Percentiles rank a stretch among this genome's conserved stretches.
phyloP scores from a whole-genome alignment of 306 rosid species.

The Malus fusca region DNA sequence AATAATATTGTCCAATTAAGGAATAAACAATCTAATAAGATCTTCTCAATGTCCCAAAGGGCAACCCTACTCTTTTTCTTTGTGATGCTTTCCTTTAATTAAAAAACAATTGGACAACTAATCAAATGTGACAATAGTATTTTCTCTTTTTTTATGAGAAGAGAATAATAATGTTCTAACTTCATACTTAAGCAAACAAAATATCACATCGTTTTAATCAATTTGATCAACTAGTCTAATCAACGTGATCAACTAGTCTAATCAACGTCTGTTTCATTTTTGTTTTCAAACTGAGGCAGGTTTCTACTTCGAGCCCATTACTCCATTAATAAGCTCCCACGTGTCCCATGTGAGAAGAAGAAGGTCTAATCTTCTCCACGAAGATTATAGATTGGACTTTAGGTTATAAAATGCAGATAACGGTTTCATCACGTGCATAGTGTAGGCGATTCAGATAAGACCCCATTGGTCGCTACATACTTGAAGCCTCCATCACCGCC shows the following conservation, averaged over 20 bases:
- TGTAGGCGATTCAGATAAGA: neutral
- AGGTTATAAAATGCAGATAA: neutral
- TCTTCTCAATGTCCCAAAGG: neutral
- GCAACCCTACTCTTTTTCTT: neutral
- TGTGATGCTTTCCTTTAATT: neutral
- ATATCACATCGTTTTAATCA: neutral
- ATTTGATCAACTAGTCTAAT: too few relatives aligned
- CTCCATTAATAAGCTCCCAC: neutral
- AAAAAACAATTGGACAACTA: neutral
- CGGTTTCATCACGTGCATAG: neutral
- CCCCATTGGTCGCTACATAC: neutral
- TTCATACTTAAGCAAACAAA: too few relatives aligned
- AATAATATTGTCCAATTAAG: neutral
- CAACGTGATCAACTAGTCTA: too few relatives aligned
- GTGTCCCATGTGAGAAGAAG: neutral
- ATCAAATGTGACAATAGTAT: neutral
- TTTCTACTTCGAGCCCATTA: neutral
- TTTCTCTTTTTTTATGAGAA: too few relatives aligned
- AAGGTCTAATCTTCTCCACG: neutral
- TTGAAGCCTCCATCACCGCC: slow-evolving; percentile 12
- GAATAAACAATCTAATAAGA: too few relatives aligned
- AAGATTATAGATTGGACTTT: too few relatives aligned
- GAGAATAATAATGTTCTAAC: too few relatives aligned
- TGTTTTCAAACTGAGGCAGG: neutral
- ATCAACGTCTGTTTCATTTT: neutral